phyloP scores from a whole-genome alignment of 805 yeast genomes.

The Candida easanensis region DNA sequence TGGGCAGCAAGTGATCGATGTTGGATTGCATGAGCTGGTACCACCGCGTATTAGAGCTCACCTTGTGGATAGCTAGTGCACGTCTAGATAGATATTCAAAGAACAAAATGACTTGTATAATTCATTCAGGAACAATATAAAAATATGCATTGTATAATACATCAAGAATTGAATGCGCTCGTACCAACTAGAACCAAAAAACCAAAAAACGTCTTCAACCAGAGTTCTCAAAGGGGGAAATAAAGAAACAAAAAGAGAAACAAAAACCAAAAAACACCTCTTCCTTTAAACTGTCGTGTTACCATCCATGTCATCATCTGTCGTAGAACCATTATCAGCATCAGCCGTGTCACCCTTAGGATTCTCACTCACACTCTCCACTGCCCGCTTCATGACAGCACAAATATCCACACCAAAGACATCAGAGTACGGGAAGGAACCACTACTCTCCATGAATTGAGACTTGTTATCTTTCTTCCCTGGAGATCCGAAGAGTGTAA shows the following conservation, averaged over 20 bases:
- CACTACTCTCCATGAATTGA: slow-evolving; percentile 17
- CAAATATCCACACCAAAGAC: slow-evolving; percentile 58
- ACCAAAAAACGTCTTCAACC: no score
- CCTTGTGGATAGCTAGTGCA: no score
- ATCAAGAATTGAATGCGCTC: slow-evolving; percentile 4
- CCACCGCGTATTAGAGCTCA: no score
- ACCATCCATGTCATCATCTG: slow-evolving; percentile 16
- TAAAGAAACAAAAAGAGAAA: no score
- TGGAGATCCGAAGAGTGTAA: slow-evolving; percentile 36
- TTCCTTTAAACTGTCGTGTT: background rate
- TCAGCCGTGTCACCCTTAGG: background rate
- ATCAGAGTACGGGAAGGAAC: slow-evolving; percentile 31
- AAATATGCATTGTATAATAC: slow-evolving; percentile 4
- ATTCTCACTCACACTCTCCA: slow-evolving; percentile 24
- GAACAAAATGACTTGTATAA: no score
- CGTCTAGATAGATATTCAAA: no score
- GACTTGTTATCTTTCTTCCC: slow-evolving; percentile 15
- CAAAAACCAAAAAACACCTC: background rate
- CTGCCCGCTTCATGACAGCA: slow-evolving; percentile 46
- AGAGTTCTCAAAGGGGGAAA: no score
- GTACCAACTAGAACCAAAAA: background rate
- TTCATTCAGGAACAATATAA: background rate
- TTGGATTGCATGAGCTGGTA: no score
- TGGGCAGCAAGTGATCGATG: no score
- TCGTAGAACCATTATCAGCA: slow-evolving; percentile 9